Evolutionary conservation across 202 grass and related monocot species (phyloP), one percentile per base, ranked within the genome.

Genomic region (Musa balbisiana): DNA sequence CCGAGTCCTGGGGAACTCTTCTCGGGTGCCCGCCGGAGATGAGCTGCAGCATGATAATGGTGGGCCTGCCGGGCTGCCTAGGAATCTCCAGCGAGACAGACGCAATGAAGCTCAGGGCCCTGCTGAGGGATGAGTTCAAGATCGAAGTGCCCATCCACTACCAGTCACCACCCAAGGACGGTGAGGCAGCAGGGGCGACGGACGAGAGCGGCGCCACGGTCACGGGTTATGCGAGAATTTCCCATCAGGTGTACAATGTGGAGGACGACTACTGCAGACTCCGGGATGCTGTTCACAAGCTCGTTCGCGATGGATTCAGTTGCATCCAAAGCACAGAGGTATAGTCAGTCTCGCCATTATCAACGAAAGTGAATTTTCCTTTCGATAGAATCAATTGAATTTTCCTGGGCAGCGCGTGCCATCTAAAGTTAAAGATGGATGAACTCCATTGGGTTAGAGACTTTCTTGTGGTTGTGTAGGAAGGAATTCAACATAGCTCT

Each of bases 191-290:
- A n/a, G 84, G 79, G 60, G 73, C 67, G 54, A 82, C 67, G 25
- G 87, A 90, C 74, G 77, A 72, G 59, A 87, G 55, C 66, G 75
- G 83, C 75, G n/a, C 53, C 14, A 20, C 16, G 21, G 75, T 94
- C 63, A 94, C 85, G 17, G 91, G 83, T 15, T 94, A 98, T 67
- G 87, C 80, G 24, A 94, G 94, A 73, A 94, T 98, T 29, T 98
- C 94, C 16, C 83, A 94, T 80, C 94, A 98, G 87, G 85, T 98
- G 68, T 98, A 98, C 80, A 98, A 98, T 82, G 88, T 88, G 64
- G 92, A 74, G 24, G 83, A 90, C 22, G 91, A 98, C 9, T 94
- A 98, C 33, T 77, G 81, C 58, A 77, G 81, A 51, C 76, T 97
- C 33, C 87, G 94, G 55, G 90, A 97, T 78, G 94, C 84, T 62